Evolutionary conservation across 495 filamentous ascomycete genomes (phyloP).

Genomic region (Beverwykella pulmonaria): DNA sequence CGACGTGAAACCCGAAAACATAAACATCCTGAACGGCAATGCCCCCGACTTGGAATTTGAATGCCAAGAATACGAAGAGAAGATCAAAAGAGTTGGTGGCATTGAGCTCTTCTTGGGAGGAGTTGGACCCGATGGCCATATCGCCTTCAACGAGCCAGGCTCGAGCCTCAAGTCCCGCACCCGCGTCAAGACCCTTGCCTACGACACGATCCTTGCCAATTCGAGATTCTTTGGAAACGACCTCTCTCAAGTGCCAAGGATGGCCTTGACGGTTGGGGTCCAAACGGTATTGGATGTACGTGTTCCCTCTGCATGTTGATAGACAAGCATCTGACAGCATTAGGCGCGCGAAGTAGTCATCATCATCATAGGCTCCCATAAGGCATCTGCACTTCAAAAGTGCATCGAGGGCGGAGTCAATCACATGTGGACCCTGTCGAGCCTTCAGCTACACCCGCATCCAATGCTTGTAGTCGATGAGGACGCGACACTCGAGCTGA

Average conservation of each 20-base stretch:
- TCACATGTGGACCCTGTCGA: constrained; percentile 87
- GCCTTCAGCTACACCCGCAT: constrained; percentile 76
- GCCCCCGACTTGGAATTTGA: constrained; percentile 74
- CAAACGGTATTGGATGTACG: constrained; percentile 75
- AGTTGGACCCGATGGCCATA: constrained; percentile 83
- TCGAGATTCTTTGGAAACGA: constrained; percentile 80
- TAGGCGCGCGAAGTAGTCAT: constrained; percentile 77
- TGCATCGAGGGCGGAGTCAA: constrained; percentile 82
- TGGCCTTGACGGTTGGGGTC: constrained; percentile 87
- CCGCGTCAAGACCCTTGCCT: constrained; percentile 82
- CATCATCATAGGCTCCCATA: constrained; percentile 78
- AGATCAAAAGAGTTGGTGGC: constrained; percentile 72
- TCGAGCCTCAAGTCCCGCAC: constrained; percentile 77
- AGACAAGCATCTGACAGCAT: constrained; percentile 1
- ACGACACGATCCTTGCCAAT: constrained; percentile 85
- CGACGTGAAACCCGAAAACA: constrained; percentile 75
- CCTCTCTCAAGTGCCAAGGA: constrained; percentile 70
- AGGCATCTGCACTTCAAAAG: constrained; percentile 76
- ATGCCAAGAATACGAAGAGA: constrained; percentile 76
- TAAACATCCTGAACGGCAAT: constrained; percentile 85
- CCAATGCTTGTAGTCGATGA: constrained; percentile 82
- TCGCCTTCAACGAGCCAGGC: constrained; percentile 89
- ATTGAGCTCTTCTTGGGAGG: constrained; percentile 87
- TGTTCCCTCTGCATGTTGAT: neutral
- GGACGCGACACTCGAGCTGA: constrained; percentile 79